A percentile compares a stretch with the other conserved stretches of the same genome.
phyloP scores from a whole-genome alignment of 1,284 basidiomycete species.

The Irpex sp. region DNA sequence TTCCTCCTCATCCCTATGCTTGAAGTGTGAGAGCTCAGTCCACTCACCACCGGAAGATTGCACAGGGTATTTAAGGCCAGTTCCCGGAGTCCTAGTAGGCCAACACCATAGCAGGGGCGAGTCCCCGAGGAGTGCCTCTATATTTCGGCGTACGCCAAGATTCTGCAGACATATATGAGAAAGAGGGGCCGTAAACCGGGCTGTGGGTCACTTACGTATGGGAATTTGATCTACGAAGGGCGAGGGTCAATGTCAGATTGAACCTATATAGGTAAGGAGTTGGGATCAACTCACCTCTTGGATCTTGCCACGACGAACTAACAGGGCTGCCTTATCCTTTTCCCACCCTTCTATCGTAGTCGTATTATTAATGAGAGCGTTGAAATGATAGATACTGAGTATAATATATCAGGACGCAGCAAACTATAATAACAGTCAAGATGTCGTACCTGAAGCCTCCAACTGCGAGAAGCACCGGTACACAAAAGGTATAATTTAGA shows the following conservation, averaged over 20 bases:
- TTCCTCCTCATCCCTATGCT: slow-evolving; percentile 7
- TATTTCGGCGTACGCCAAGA: slow-evolving; percentile 68
- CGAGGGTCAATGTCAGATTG: not conserved
- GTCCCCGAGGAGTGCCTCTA: slow-evolving; percentile 71
- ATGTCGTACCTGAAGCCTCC: slow-evolving; percentile 70
- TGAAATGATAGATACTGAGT: slow-evolving; percentile 83
- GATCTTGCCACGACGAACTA: slow-evolving; percentile 84
- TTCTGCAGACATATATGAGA: slow-evolving; percentile 48
- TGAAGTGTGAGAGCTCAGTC: slow-evolving; percentile 36
- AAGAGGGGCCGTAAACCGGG: not conserved
- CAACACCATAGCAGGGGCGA: slow-evolving; percentile 81
- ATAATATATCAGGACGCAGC: not conserved
- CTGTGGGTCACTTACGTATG: slow-evolving; percentile 61
- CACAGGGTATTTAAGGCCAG: slow-evolving; percentile 75
- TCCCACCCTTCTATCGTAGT: slow-evolving; percentile 99
- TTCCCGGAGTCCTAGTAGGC: slow-evolving; percentile 60
- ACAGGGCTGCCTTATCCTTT: slow-evolving; percentile 87
- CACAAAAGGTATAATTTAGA: slow-evolving; percentile 80
- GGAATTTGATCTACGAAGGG: slow-evolving; percentile 72
- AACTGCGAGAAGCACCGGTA: slow-evolving; percentile 83
- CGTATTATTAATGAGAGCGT: slow-evolving; percentile 73
- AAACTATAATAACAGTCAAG: slow-evolving; percentile 6
- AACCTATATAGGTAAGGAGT: not conserved
- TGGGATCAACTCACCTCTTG: slow-evolving; percentile 48
- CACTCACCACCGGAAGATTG: slow-evolving; percentile 76